These are phyloP conservation scores for Pseudoperonospora humuli DNA, from an alignment of 352 stramenopile species.

Conservation along the genomic window DNA sequence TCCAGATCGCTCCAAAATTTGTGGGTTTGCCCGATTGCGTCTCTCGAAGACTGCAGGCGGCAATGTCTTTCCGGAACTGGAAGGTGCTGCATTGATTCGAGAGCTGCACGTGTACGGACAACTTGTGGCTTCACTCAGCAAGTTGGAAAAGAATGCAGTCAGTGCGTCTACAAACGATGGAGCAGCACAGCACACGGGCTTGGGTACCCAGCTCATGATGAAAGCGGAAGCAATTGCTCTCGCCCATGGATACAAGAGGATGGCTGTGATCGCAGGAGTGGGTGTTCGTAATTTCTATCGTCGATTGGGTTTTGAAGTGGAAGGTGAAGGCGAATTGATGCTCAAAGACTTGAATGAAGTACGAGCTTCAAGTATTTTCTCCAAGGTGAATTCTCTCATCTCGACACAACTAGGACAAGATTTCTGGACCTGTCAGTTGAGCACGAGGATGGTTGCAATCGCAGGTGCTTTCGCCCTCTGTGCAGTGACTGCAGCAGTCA, in stretches of 20 bases:
- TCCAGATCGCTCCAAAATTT: constrained; percentile 84
- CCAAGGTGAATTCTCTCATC: constrained; percentile 10
- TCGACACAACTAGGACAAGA: constrained; percentile 4
- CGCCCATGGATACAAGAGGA: constrained; percentile 60
- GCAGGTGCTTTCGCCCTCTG: constrained; percentile 4
- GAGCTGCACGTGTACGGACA: constrained; percentile 90
- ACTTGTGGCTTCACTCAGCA: constrained; percentile 48
- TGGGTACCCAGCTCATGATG: constrained; percentile 83
- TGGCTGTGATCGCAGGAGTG: constrained; percentile 87
- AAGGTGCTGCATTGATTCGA: constrained; percentile 77
- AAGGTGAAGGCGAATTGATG: constrained; percentile 81
- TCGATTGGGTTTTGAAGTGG: constrained; percentile 81
- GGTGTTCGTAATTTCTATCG: constrained; percentile 89
- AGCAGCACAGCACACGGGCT: constrained; percentile 80
- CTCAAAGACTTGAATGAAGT: constrained; percentile 63
- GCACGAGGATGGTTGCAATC: constrained; percentile 1
- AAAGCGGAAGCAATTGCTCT: constrained; percentile 76
- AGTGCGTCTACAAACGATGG: constrained; percentile 13
- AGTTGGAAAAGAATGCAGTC: constrained; percentile 27
- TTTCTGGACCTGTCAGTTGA: constrained; percentile 1
- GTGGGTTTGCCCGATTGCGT: constrained; percentile 84
- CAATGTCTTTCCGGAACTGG: constrained; percentile 65
- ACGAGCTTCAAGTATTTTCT: constrained; percentile 4
- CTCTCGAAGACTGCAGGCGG: constrained; percentile 59
- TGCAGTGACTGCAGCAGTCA: constrained; percentile 6